Evolutionary conservation across 2,329 filamentous ascomycete genomes (phyloP), one percentile per base, ranked within the genome.

Genomic region (Ascomycota sp.): DNA sequence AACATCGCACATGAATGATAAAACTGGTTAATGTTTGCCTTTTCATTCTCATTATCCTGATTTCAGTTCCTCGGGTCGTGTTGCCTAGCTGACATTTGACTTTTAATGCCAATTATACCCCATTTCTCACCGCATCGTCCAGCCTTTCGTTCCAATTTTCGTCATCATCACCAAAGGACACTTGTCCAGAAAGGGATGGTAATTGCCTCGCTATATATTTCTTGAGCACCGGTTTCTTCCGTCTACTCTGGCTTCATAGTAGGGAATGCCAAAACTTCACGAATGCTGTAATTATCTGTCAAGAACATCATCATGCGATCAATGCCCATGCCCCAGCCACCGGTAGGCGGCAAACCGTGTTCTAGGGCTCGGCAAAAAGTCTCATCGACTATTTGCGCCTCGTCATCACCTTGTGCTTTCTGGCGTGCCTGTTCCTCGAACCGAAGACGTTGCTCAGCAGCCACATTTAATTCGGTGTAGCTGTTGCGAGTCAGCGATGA

Each of bases 331-430:
- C 85, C 89, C 77, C 80, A 98, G 29, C 89, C 89, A 52, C 81
- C 89, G 2, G 89, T 98, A 0, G 89, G 89, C 5, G 89, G 86
- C 34, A 98, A 59, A 41, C 80, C 81, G 46, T 83, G 89, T 47
- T 95, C 89, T 34, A 95, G 69, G 31, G 78, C 74, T 36, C 76
- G 77, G 46, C 83, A 80, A 65, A 95, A 95, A 44, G 80, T 91
- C 68, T 95, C 86, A 43, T 98, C 91, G 32, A 95, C 74, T 42
- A 89, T 61, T 59, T 95, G 89, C 2, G 86, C 91, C 59, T 98
- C 91, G 43, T 95, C 83, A 41, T 98, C 91, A 48, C 91, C 89
- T 57, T 92, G 81, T 6, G 74, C 82, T 69, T 95, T 95, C 63
- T 95, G 85, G 44, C 72, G 68, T 4, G 85, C 86, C 59, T 98